phyloP scores from a whole-genome alignment of 202 grass and related monocot genomes.

The Bolboschoenoplectus hybrid region DNA sequence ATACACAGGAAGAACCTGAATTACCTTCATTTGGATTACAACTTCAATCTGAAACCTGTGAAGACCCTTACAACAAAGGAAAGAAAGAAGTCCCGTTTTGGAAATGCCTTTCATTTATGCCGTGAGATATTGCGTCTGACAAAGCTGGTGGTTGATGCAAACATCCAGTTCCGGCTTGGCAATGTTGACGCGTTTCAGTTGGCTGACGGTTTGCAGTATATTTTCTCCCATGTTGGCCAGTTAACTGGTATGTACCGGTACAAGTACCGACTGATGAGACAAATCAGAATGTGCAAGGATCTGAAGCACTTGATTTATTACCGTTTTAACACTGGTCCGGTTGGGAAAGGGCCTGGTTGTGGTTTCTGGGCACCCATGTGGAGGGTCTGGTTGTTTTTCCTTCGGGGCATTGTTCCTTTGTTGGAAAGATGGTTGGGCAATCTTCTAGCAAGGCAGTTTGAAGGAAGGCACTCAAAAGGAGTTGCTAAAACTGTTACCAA shows the following conservation, averaged over 20 bases:
- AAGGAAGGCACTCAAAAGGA: constrained; percentile 95
- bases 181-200: constrained; percentile 98
- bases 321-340: constrained; percentile 96
- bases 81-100: constrained; percentile 98
- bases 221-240: constrained; percentile 98
- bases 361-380: constrained; percentile 99
- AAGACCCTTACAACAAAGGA: constrained; percentile 99
- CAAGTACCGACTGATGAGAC: constrained; percentile 94
- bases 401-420: constrained; percentile 95
- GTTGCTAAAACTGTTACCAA: constrained; percentile 99
- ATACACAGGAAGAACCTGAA: constrained; percentile 99
- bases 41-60: constrained; percentile 97
- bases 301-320: constrained; percentile 99
- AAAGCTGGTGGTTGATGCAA: constrained; percentile 97
- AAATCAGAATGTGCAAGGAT: constrained; percentile 99
- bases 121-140: constrained; percentile 97
- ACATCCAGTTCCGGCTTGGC: constrained; percentile 91
- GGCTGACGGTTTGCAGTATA: constrained; percentile 97
- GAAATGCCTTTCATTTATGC: constrained; percentile 98
- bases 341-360: constrained; percentile 97
- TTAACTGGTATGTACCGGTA: constrained; percentile 99
- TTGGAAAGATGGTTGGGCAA: constrained; percentile 97
- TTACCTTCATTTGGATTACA: constrained; percentile 98
- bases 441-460: constrained; percentile 88
- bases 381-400: constrained; percentile 98